Evolutionary conservation across 2,329 filamentous ascomycete genomes (phyloP).

Genomic region (Alternaria arborescens): DNA sequence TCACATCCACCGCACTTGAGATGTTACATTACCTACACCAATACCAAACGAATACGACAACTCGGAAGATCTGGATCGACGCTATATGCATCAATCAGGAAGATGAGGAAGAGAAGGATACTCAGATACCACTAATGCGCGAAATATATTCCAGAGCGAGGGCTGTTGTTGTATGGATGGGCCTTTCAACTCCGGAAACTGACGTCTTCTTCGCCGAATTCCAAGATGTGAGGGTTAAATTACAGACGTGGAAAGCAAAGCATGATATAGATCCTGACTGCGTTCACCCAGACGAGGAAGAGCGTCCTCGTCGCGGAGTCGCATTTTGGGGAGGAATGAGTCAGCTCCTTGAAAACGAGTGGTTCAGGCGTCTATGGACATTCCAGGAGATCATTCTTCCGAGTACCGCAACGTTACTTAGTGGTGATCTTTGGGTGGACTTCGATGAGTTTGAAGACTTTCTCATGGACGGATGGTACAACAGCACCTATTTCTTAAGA

Average conservation of each 20-base stretch:
- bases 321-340: background rate
- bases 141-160: background rate
- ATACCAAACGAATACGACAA: fast-evolving
- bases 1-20: background rate
- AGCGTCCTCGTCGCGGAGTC: fast-evolving
- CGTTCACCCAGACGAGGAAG: background rate
- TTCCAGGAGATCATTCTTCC: background rate
- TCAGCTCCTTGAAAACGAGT: background rate
- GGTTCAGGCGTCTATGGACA: background rate
- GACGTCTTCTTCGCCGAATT: background rate
- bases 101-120: fast-evolving
- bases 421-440: fast-evolving
- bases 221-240: background rate
- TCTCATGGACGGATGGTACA: background rate
- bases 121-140: background rate
- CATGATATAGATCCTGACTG: background rate
- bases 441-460: background rate
- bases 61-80: background rate
- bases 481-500: background rate
- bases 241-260: background rate
- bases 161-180: background rate
- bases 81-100: background rate
- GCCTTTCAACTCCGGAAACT: background rate
- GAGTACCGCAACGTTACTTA: background rate
- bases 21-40: background rate